Evolutionary conservation across 2,329 filamentous ascomycete species (phyloP).

Genomic region (Alternaria infectoria): DNA sequence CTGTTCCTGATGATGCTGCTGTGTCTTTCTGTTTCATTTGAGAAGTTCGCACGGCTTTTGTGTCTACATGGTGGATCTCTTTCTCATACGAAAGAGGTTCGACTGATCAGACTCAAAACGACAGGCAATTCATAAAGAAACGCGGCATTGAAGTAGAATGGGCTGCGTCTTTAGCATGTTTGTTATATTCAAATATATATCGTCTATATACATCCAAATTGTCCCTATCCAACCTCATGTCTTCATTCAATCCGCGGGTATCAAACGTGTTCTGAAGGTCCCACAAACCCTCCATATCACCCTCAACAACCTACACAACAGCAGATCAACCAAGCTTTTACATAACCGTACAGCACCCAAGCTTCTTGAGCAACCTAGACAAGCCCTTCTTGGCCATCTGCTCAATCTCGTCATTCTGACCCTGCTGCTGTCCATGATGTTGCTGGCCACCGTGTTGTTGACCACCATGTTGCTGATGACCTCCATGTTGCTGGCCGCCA

Average conservation of each 20-base stretch:
- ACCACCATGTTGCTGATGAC: conserved; percentile 22
- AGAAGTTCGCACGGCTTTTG: background rate
- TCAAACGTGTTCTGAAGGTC: background rate
- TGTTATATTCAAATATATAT: background rate
- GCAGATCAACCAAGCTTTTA: conserved; percentile 49
- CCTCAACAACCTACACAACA: background rate
- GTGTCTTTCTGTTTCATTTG: background rate
- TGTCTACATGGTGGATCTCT: background rate
- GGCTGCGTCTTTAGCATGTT: too few species aligned
- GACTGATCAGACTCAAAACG: background rate
- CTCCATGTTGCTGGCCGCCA: conserved; percentile 7
- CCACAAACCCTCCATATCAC: background rate
- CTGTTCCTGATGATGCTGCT: background rate
- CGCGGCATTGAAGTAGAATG: too few species aligned
- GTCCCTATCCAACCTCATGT: background rate
- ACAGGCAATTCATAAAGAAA: background rate
- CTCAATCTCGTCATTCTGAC: conserved; percentile 63
- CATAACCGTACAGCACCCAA: conserved; percentile 79
- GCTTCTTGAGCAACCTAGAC: conserved; percentile 65
- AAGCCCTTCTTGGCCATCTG: conserved; percentile 67
- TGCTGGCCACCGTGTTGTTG: conserved; percentile 27
- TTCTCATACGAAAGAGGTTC: background rate
- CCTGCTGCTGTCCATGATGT: conserved; percentile 41
- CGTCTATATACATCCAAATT: background rate
- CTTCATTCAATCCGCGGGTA: background rate